phyloP scores from a whole-genome alignment of 345 rosid species.

The Salix udensis region DNA sequence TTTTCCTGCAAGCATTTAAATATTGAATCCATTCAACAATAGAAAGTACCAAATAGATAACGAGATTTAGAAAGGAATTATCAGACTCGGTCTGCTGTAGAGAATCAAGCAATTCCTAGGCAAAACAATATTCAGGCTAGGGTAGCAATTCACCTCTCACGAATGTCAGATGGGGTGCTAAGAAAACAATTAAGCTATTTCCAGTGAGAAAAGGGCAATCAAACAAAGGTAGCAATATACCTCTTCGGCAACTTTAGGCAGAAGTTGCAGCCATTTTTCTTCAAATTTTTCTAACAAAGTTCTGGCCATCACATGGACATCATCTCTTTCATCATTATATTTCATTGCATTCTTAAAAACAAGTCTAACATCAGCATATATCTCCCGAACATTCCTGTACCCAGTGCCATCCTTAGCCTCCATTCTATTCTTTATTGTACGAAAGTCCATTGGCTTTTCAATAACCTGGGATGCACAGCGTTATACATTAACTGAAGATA shows the following conservation, averaged over 20 bases:
- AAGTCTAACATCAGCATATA: slow-evolving; percentile 73
- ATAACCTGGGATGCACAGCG: slow-evolving; percentile 48
- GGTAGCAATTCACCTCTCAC: background rate
- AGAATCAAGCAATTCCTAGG: background rate
- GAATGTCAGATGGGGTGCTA: background rate
- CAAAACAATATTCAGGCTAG: background rate
- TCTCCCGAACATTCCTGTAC: slow-evolving; percentile 73
- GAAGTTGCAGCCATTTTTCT: slow-evolving; percentile 79
- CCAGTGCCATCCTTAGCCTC: slow-evolving; percentile 74
- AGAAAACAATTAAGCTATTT: background rate
- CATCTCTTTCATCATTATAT: slow-evolving; percentile 69
- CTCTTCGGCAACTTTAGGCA: slow-evolving; percentile 84
- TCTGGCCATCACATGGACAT: slow-evolving; percentile 78
- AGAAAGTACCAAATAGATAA: background rate
- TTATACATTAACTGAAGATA: slow-evolving; percentile 6
- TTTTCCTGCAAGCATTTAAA: slow-evolving; percentile 47
- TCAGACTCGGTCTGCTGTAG: background rate
- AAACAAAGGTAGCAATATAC: slow-evolving; percentile 24
- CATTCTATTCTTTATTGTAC: slow-evolving; percentile 78
- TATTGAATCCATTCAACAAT: background rate
- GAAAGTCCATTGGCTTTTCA: slow-evolving; percentile 95
- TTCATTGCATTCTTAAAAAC: slow-evolving; percentile 95
- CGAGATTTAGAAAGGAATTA: no score
- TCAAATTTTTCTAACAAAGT: slow-evolving; percentile 74
- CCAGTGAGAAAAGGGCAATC: background rate